Conservation (phyloP, 2,329 filamentous ascomycete species). For the Aschersonia sp. region DNA sequence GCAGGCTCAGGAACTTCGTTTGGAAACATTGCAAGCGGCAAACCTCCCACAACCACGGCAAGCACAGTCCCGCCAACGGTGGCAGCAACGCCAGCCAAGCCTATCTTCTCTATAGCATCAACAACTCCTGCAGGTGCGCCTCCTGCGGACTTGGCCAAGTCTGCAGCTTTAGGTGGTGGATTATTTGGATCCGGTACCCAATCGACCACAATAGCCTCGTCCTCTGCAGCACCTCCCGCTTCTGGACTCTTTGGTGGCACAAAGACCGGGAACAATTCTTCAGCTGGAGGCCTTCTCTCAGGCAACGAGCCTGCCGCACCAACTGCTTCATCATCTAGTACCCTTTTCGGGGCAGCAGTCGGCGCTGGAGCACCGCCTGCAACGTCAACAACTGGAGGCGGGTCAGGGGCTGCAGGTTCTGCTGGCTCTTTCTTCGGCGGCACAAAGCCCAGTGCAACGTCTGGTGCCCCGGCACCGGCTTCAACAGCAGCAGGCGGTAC, state of each 20-base stretch:
- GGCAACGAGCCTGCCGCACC: slow-evolving; percentile 10
- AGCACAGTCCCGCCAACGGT: slow-evolving; percentile 7
- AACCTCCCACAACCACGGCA: not conserved
- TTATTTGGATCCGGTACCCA: slow-evolving; percentile 13
- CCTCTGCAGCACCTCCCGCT: slow-evolving; percentile 8
- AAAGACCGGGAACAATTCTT: slow-evolving; percentile 12
- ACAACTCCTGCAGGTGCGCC: slow-evolving; percentile 39
- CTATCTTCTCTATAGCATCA: slow-evolving; percentile 3
- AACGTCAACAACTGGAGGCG: slow-evolving; percentile 10
- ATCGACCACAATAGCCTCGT: slow-evolving; percentile 6
- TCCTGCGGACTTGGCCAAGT: slow-evolving; percentile 22
- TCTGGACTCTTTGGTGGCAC: slow-evolving; percentile 15
- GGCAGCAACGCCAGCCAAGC: slow-evolving; percentile 11
- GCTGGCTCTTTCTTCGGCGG: slow-evolving; percentile 23
- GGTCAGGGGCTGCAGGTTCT: slow-evolving; percentile 9
- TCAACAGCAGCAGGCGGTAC: slow-evolving; percentile 17
- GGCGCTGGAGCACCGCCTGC: slow-evolving; percentile 7
- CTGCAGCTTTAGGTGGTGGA: slow-evolving; percentile 8
- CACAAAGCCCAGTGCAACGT: slow-evolving; percentile 22
- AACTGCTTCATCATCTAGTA: slow-evolving; percentile 8
- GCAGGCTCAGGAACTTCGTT: slow-evolving; percentile 14
- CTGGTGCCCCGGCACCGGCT: slow-evolving; percentile 15
- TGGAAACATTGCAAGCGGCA: slow-evolving; percentile 10
- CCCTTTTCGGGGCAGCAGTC: slow-evolving; percentile 12
- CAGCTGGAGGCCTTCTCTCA: slow-evolving; percentile 5